phyloP scores from a whole-genome alignment of 768 basidiomycete genomes.

The Serendipita sp. region DNA sequence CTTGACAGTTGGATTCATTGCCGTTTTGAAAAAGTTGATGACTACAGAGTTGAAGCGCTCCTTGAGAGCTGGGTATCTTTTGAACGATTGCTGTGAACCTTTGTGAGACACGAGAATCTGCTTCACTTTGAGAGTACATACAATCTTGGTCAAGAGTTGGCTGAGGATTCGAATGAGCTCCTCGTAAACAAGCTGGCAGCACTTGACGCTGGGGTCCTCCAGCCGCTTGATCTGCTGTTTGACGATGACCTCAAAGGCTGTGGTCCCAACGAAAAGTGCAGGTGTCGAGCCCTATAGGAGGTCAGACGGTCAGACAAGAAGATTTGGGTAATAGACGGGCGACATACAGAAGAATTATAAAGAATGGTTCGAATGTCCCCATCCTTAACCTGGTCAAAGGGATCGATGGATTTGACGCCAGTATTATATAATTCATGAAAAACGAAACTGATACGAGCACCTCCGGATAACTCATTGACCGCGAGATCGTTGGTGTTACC shows the following conservation, averaged over 20 bases:
- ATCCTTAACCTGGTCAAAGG: conserved; percentile 98
- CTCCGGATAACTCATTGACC: conserved; percentile 93
- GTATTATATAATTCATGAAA: conserved; percentile 98
- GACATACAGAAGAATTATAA: conserved; percentile 89
- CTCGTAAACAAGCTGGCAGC: conserved; percentile 91
- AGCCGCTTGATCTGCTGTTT: conserved; percentile 97
- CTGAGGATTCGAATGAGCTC: conserved; percentile 93
- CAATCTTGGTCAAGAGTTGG: conserved; percentile 80
- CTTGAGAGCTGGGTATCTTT: conserved; percentile 88
- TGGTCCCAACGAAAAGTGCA: conserved; percentile 88
- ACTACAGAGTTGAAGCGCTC: conserved; percentile 95
- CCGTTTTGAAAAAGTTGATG: conserved; percentile 88
- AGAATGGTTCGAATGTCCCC: conserved; percentile 91
- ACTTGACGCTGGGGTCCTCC: conserved; percentile 87
- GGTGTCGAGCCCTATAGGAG: conserved; percentile 74
- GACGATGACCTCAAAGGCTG: conserved; percentile 96
- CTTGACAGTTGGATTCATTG: conserved; percentile 91
- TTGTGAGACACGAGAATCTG: conserved; percentile 1
- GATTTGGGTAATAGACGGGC: neutral
- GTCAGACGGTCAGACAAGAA: neutral
- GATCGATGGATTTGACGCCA: conserved; percentile 90
- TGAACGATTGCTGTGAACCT: conserved; percentile 68
- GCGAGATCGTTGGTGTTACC: conserved; percentile 94
- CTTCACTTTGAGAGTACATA: conserved; percentile 24
- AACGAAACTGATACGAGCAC: conserved; percentile 96